Conservation (phyloP, 805 yeast genomes). For the Ogataea trehaloabstinens region DNA sequence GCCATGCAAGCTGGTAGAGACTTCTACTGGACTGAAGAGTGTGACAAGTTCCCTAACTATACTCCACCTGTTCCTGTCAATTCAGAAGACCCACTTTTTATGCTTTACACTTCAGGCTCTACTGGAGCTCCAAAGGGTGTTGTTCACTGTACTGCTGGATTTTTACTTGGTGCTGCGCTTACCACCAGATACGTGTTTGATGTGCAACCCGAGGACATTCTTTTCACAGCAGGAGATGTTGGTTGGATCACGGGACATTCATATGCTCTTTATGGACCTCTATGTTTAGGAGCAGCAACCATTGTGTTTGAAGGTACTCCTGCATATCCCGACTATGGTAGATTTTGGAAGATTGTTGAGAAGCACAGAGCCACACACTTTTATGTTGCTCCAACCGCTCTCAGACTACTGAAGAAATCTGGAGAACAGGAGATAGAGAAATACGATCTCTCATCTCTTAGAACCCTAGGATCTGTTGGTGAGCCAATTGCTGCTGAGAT, state of each 20-base stretch:
- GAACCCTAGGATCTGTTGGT: slow-evolving; percentile 96
- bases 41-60: slow-evolving; percentile 76
- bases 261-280: slow-evolving; percentile 92
- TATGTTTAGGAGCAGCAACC: slow-evolving; percentile 82
- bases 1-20: slow-evolving; percentile 81
- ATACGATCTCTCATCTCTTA: slow-evolving; percentile 79
- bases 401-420: slow-evolving; percentile 78
- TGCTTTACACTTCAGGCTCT: slow-evolving; percentile 96
- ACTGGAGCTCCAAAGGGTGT: slow-evolving; percentile 99
- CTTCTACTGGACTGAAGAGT: slow-evolving; percentile 93
- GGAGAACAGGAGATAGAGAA: slow-evolving; percentile 81
- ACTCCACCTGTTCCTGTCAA: slow-evolving; percentile 83
- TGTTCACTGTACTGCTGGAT: slow-evolving; percentile 93
- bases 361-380: slow-evolving; percentile 90
- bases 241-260: slow-evolving; percentile 99
- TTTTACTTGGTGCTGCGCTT: slow-evolving; percentile 85
- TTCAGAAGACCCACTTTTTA: slow-evolving; percentile 92
- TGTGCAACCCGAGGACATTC: slow-evolving; percentile 79
- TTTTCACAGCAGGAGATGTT: slow-evolving; percentile 97
- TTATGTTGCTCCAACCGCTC: slow-evolving; percentile 98
- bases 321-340: slow-evolving; percentile 90
- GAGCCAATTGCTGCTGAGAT: slow-evolving; percentile 98
- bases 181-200: slow-evolving; percentile 94
- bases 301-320: slow-evolving; percentile 97
- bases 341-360: slow-evolving; percentile 97